These are phyloP conservation scores for Erysimum cheiri DNA, from an alignment of 441 rosid genomes.

Conservation along the genomic window DNA sequence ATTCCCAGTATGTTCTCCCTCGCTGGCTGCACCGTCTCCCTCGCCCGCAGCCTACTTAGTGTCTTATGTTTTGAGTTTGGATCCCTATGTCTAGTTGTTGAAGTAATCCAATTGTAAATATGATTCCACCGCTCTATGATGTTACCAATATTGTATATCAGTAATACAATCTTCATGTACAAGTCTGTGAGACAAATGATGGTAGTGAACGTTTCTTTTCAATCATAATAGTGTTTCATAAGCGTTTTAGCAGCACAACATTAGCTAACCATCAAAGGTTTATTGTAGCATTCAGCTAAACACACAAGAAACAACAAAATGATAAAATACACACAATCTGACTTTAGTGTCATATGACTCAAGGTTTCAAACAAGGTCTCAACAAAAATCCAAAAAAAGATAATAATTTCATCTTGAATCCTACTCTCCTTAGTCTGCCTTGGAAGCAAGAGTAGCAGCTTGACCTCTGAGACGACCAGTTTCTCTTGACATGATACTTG, in stretches of 20 bases:
- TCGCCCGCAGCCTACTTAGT: not conserved
- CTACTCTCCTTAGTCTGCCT: slow-evolving; percentile 56
- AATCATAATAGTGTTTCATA: too few species aligned
- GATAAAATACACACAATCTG: not conserved
- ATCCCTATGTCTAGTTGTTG: too few species aligned
- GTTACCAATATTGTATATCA: too few species aligned
- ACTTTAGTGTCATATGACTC: not conserved
- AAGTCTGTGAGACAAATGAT: not conserved
- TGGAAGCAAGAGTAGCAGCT: slow-evolving; percentile 90
- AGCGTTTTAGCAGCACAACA: too few species aligned
- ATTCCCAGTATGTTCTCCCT: not conserved
- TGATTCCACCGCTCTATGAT: too few species aligned
- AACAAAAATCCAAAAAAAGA: not conserved
- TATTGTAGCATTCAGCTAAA: too few species aligned
- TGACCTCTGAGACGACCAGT: slow-evolving; percentile 79
- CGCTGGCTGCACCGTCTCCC: not conserved
- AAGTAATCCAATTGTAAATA: too few species aligned
- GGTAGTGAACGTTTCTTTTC: not conserved
- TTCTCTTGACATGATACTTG: slow-evolving; percentile 90
- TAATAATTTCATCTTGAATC: slow-evolving; percentile 32
- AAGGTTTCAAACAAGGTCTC: slow-evolving; percentile 13
- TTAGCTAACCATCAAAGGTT: too few species aligned
- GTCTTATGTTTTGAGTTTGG: not conserved
- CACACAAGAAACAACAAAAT: too few species aligned
- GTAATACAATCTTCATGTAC: not conserved